Evolutionary conservation across 768 basidiomycete genomes (phyloP).

Genomic region (Paxillus involutus): DNA sequence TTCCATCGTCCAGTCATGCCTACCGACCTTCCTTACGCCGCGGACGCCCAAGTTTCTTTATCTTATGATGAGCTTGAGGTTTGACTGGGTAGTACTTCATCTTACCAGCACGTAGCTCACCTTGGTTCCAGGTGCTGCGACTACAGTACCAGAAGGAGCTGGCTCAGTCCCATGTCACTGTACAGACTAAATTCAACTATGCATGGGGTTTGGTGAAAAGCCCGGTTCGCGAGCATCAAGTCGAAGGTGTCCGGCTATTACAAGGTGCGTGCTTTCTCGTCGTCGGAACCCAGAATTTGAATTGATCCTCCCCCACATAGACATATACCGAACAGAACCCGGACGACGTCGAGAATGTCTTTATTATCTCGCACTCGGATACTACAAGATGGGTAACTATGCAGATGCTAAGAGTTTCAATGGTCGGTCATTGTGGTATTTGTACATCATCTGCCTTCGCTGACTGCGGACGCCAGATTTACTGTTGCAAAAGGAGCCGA

Average conservation of each 20-base stretch:
- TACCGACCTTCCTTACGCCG: constrained; percentile 92
- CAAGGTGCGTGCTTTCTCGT: constrained; percentile 59
- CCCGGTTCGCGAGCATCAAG: constrained; percentile 79
- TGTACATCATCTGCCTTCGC: neutral
- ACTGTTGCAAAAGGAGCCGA: constrained; percentile 87
- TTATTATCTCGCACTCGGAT: constrained; percentile 94
- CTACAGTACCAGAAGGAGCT: constrained; percentile 89
- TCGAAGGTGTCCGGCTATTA: constrained; percentile 86
- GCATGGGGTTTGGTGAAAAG: constrained; percentile 97
- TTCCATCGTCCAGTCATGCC: constrained; percentile 43
- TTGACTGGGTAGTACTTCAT: neutral
- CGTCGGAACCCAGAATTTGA: constrained; percentile 1
- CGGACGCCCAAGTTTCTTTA: constrained; percentile 88
- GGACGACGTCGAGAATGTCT: constrained; percentile 88
- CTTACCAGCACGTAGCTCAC: neutral
- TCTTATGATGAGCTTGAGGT: constrained; percentile 91
- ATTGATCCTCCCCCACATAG: constrained; percentile 39
- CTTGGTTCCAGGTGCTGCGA: constrained; percentile 64
- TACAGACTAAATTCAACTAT: constrained; percentile 97
- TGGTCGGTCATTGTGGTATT: constrained; percentile 49
- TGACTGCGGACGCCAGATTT: constrained; percentile 50
- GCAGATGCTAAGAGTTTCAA: constrained; percentile 92
- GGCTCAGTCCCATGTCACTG: constrained; percentile 78
- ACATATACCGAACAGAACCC: constrained; percentile 89
- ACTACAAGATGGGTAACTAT: constrained; percentile 96